Conservation (phyloP, 768 basidiomycete species). For the Dentipellis fragilis region DNA sequence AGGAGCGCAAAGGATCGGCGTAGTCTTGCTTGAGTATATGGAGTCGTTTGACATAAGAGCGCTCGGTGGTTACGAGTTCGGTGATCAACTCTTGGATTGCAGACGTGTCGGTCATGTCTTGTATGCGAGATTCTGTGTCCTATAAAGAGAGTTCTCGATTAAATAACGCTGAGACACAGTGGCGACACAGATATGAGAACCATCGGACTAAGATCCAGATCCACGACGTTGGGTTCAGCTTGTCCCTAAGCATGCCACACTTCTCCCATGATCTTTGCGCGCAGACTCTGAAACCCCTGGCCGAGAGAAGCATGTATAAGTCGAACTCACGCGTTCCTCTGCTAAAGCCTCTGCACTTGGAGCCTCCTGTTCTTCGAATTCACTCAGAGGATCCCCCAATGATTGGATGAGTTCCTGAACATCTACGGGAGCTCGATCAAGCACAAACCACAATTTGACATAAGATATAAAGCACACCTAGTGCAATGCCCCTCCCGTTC, state of each 20-base stretch:
- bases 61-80: conserved; percentile 84
- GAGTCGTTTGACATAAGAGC: conserved; percentile 78
- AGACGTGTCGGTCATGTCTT: conserved; percentile 52
- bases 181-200: background rate
- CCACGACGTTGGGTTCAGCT: too few species aligned
- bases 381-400: conserved; percentile 1
- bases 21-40: conserved; percentile 79
- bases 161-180: background rate
- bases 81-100: conserved; percentile 67
- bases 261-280: too few species aligned
- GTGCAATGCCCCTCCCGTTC: conserved; percentile 54
- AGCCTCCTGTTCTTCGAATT: conserved; percentile 3
- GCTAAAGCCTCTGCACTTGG: conserved; percentile 19
- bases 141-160: background rate
- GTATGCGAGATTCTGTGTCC: conserved; percentile 29
- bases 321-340: background rate
- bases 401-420: conserved; percentile 4
- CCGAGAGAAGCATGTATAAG: background rate
- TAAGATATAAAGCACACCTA: conserved; percentile 34
- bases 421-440: conserved; percentile 1
- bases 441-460: background rate
- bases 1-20: conserved; percentile 83
- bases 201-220: conserved; percentile 45
- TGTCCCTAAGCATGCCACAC: too few species aligned
- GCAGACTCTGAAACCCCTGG: background rate